Evolutionary conservation across 495 filamentous ascomycete species (phyloP).

Genomic region (Xylaria bambusicola): DNA sequence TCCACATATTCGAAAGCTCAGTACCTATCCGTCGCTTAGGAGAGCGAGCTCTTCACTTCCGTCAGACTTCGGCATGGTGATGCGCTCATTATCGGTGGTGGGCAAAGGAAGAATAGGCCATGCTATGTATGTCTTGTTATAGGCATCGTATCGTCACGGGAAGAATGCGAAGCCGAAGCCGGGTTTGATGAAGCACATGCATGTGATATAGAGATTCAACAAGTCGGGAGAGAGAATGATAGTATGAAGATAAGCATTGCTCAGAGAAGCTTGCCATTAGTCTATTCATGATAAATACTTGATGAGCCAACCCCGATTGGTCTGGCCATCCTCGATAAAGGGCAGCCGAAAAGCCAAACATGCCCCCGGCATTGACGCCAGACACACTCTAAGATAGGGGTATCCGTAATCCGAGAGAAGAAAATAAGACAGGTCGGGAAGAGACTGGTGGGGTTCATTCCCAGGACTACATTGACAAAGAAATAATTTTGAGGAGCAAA

Average conservation of each 20-base stretch:
- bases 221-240: neutral
- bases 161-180: neutral
- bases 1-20: no score
- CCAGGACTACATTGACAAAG: slow-evolving; percentile 15
- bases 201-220: neutral
- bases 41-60: no score
- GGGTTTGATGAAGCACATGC: neutral
- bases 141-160: neutral
- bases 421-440: neutral
- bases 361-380: slow-evolving; percentile 20
- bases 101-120: no score
- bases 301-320: neutral
- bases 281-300: slow-evolving; percentile 21
- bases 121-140: no score
- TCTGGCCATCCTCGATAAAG: neutral
- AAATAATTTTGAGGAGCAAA: neutral
- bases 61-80: no score
- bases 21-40: no score
- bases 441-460: neutral
- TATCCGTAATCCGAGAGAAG: slow-evolving; percentile 22
- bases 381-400: slow-evolving; percentile 33
- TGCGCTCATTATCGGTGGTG: no score
- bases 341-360: slow-evolving; percentile 19
- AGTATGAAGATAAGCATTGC: neutral
- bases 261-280: slow-evolving; percentile 17